Conservation (phyloP, 2,329 filamentous ascomycete species). For the Dactylellina parvicollis region DNA sequence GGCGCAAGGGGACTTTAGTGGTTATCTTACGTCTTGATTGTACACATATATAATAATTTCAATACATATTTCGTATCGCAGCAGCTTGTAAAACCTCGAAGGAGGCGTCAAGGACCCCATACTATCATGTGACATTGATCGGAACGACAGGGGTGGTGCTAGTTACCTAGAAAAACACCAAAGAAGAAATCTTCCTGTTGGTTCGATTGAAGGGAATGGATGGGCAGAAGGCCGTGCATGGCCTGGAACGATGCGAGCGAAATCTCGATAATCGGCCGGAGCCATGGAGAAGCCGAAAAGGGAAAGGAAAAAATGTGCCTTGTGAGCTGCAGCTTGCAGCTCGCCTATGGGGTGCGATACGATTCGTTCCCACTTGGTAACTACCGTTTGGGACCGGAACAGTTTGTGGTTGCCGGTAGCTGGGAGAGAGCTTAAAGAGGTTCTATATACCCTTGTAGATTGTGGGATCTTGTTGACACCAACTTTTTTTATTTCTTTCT, state of each 20-base stretch:
- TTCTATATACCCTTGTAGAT: slow-evolving; percentile 23
- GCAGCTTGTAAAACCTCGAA: too few species aligned
- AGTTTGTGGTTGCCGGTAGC: slow-evolving; percentile 5
- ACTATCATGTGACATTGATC: slow-evolving; percentile 17
- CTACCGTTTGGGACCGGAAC: slow-evolving; percentile 33
- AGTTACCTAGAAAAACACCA: too few species aligned
- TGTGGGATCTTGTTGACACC: slow-evolving; percentile 9
- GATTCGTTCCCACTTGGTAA: slow-evolving; percentile 31
- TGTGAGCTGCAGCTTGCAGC: slow-evolving; percentile 43
- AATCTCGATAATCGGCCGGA: slow-evolving; percentile 40
- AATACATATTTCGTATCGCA: too few species aligned
- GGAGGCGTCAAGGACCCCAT: too few species aligned
- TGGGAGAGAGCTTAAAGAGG: not conserved
- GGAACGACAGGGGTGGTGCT: not conserved
- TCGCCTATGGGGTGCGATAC: slow-evolving; percentile 49
- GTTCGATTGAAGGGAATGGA: slow-evolving; percentile 14
- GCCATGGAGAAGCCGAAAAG: slow-evolving; percentile 5
- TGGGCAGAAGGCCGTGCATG: slow-evolving; percentile 13
- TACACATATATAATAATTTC: too few species aligned
- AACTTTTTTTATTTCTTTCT: not conserved
- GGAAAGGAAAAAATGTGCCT: too few species aligned
- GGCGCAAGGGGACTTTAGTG: too few species aligned
- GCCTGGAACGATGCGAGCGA: slow-evolving; percentile 32
- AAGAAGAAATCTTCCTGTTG: slow-evolving; percentile 1
- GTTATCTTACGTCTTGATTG: too few species aligned